Base-by-base conservation (phyloP, 192 early-diverging fungal genomes). In the Coemansia sp. region DNA sequence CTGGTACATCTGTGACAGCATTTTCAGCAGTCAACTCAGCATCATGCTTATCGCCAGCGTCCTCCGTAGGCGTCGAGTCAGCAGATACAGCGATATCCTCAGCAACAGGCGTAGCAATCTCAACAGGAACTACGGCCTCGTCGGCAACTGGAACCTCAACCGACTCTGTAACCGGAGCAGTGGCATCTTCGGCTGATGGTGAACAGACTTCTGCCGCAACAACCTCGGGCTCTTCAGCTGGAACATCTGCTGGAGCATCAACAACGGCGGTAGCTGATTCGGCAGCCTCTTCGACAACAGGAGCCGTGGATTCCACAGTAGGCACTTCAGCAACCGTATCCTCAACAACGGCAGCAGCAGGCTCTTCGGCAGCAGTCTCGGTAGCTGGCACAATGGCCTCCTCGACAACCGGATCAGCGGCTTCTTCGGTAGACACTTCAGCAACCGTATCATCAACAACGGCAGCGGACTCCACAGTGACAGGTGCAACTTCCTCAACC, bases 371-470 rank as follows among this genome's bases (percentile, higher is more conserved):
- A 49, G 2, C 23, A 2, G 52, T 10, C 23, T 64, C 62, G 47
- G 35, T 37, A 21, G 55, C 37, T 1, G 49, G 23, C 57, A 54
- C 48, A 16, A 16, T 4, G 4, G 41, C 11, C 12, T 3, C 41
- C 12, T 43, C 41, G 14, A 43, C 41, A 43, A n/a, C 31, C 6
- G 31, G 31, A 31, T 31, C 31, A 7, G 6, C 31, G 7, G 1
- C 16, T n/a, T 16, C 12, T 43, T 43, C 41, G 16, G 16, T n/a
- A n/a, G 16, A 3, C 11, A n/a, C 41, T 16, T 22, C 62, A 23
- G 29, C 19, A 17, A 59, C 22, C 25, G 53, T 51, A 21, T 70
- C 61, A 5, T 37, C 29, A 11, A 54, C 26, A 47, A 57, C 11
- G 2, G 16, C 14, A 9, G 41, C 14, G 14, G 16, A 5, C 41